Conservation (phyloP, 352 stramenopile species). For the Phytophthora fragariae region DNA sequence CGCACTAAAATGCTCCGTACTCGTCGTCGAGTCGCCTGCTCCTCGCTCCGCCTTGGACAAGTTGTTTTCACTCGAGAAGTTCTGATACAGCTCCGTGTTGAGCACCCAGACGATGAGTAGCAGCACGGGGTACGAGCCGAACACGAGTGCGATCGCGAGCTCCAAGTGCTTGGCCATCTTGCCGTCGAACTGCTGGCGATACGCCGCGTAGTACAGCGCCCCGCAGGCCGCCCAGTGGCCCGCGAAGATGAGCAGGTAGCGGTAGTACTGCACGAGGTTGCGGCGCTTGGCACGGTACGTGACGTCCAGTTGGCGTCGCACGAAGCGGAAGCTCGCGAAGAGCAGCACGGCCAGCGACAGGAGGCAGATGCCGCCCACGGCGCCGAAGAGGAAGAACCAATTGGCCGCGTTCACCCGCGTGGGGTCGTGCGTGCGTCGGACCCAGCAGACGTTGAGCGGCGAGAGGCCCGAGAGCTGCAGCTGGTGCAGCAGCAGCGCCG, state of each 20-base stretch:
- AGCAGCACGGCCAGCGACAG: conserved; percentile 78
- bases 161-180: conserved; percentile 64
- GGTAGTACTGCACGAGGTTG: conserved; percentile 88
- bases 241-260: conserved; percentile 81
- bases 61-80: conserved; percentile 76
- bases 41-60: conserved; percentile 64
- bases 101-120: conserved; percentile 81
- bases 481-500: conserved; percentile 70
- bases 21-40: conserved; percentile 34
- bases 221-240: conserved; percentile 75
- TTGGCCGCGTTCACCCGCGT: conserved; percentile 63
- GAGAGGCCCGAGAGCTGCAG: conserved; percentile 69
- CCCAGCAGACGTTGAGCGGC: conserved; percentile 82
- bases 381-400: conserved; percentile 72
- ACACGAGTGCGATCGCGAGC: conserved; percentile 69
- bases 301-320: conserved; percentile 82
- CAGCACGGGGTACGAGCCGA: conserved; percentile 77
- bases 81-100: conserved; percentile 87
- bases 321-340: conserved; percentile 88
- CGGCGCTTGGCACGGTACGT: conserved; percentile 86
- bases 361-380: conserved; percentile 58
- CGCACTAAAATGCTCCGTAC: conserved; percentile 83
- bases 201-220: conserved; percentile 77
- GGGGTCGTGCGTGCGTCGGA: conserved; percentile 57
- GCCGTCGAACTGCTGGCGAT: conserved; percentile 71